These are phyloP conservation scores for Microdochium bolleyi DNA, from an alignment of 2,329 filamentous ascomycete species.

Conservation along the genomic window DNA sequence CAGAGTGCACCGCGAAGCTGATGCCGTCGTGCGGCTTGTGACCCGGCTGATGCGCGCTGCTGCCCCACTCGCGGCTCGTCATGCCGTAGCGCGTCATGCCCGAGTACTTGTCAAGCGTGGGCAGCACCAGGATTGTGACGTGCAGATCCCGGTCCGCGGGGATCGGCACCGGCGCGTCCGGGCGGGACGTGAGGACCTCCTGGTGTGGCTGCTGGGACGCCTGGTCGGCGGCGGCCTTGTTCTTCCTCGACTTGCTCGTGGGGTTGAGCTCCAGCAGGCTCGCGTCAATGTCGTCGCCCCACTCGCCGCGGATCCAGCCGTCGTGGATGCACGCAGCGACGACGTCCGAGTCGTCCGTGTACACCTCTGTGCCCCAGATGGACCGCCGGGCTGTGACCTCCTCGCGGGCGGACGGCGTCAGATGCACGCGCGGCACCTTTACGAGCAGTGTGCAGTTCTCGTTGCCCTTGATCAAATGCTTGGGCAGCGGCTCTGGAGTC, in stretches of 20 bases:
- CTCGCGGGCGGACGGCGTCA: slow-evolving; percentile 62
- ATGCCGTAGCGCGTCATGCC: slow-evolving; percentile 73
- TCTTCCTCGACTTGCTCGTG: slow-evolving; percentile 25
- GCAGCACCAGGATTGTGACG: slow-evolving; percentile 78
- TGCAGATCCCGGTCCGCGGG: slow-evolving; percentile 71
- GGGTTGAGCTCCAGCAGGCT: slow-evolving; percentile 52
- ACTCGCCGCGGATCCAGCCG: slow-evolving; percentile 86
- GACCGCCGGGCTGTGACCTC: slow-evolving; percentile 76
- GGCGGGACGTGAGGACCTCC: slow-evolving; percentile 43
- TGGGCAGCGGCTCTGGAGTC: slow-evolving; percentile 66
- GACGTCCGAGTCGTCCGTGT: slow-evolving; percentile 92
- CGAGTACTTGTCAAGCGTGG: slow-evolving; percentile 68
- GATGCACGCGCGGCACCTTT: slow-evolving; percentile 73
- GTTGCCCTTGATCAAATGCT: slow-evolving; percentile 61
- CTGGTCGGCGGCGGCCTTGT: slow-evolving; percentile 9
- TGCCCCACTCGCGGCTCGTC: slow-evolving; percentile 71
- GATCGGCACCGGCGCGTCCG: slow-evolving; percentile 54
- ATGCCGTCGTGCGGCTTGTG: slow-evolving; percentile 66
- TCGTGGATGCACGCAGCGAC: slow-evolving; percentile 88
- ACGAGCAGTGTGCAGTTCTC: slow-evolving; percentile 89
- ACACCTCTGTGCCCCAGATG: slow-evolving; percentile 89
- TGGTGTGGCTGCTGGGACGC: slow-evolving; percentile 21
- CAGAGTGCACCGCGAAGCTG: slow-evolving; percentile 75
- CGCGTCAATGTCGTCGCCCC: slow-evolving; percentile 69
- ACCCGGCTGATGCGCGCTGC: slow-evolving; percentile 28